These are phyloP conservation scores for Citrus inodora DNA, from an alignment of 345 rosid genomes.

Conservation along the genomic window DNA sequence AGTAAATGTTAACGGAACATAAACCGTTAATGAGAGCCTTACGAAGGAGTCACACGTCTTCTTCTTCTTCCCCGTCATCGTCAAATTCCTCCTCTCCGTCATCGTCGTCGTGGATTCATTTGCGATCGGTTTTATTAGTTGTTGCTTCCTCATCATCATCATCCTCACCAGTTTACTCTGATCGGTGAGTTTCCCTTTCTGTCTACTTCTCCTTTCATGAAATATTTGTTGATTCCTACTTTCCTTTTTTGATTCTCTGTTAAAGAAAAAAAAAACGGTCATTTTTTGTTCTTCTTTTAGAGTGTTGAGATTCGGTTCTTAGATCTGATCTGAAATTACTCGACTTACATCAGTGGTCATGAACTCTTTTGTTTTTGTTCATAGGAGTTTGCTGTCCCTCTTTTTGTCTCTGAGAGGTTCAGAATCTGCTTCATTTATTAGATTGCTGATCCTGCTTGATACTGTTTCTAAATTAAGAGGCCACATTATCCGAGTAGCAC, in stretches of 20 bases:
- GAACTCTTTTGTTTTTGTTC: background rate
- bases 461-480: background rate
- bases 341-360: background rate
- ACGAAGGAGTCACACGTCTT: conserved; percentile 51
- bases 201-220: background rate
- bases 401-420: background rate
- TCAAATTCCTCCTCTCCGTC: conserved; percentile 40
- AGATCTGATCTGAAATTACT: conserved; percentile 17
- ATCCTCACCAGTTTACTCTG: conserved; percentile 45
- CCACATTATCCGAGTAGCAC: background rate
- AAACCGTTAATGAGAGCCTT: conserved; percentile 56
- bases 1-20: conserved; percentile 40
- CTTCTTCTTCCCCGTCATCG: conserved; percentile 36
- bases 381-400: background rate
- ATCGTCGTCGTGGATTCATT: conserved; percentile 59
- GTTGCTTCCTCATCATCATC: conserved; percentile 49
- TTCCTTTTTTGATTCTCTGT: background rate
- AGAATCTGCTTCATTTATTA: background rate
- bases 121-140: conserved; percentile 59
- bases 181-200: conserved; percentile 42
- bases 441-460: background rate
- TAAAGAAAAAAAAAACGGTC: background rate
- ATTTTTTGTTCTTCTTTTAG: background rate
- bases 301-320: background rate
- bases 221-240: background rate